These are phyloP conservation scores for Yamadazyma olivae DNA, from an alignment of 805 yeast genomes.

Conservation along the genomic window DNA sequence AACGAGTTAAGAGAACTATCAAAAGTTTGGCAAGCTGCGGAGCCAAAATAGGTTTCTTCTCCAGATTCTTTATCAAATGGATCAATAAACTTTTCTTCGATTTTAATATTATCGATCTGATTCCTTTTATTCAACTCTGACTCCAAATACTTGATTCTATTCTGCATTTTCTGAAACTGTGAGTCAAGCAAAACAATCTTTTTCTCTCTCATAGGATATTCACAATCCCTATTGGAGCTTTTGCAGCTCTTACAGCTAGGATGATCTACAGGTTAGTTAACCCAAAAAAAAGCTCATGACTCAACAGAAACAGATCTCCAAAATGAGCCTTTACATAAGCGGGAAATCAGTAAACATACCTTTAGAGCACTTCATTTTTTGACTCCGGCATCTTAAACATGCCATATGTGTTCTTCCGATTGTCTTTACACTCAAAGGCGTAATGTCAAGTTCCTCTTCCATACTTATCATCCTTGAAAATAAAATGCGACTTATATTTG, in stretches of 20 bases:
- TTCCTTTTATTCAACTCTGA: slow-evolving; percentile 4
- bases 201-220: slow-evolving; percentile 10
- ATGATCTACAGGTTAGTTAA: slow-evolving; percentile 9
- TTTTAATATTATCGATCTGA: background rate
- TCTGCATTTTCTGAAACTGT: slow-evolving; percentile 10
- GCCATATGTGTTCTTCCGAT: slow-evolving; percentile 12
- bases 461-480: too few relatives aligned
- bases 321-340: too few relatives aligned
- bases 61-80: slow-evolving; percentile 6
- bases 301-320: background rate
- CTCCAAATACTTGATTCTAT: slow-evolving; percentile 7
- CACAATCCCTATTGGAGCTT: slow-evolving; percentile 6
- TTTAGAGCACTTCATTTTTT: slow-evolving; percentile 12
- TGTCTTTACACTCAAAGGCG: slow-evolving; percentile 10
- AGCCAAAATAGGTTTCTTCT: slow-evolving; percentile 5
- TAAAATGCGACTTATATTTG: background rate
- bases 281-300: background rate
- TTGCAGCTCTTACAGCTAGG: slow-evolving; percentile 9
- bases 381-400: slow-evolving; percentile 10
- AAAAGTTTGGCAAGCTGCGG: slow-evolving; percentile 9
- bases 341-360: slow-evolving; percentile 10
- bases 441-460: slow-evolving; percentile 5
- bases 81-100: slow-evolving; percentile 6
- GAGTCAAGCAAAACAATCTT: slow-evolving; percentile 9
- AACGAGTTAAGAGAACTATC: slow-evolving; percentile 9